Percentiles rank a stretch among this genome's conserved stretches.
Conservation (phyloP, 371 early-diverging fungal genomes). For the Blastocladiella emersonii region DNA sequence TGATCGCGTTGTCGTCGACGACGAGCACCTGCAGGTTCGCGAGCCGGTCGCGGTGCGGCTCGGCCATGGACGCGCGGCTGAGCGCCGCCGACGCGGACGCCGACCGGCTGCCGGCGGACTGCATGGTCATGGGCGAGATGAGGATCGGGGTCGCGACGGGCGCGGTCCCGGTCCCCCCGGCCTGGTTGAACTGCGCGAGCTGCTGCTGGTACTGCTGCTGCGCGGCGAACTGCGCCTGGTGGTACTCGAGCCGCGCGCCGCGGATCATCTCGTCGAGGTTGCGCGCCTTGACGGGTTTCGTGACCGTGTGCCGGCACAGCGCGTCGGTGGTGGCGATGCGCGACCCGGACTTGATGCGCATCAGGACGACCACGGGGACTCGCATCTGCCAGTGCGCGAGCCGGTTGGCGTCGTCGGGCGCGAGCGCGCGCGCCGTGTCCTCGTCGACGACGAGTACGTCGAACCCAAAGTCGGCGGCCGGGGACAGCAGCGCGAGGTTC, state of each 20-base stretch:
- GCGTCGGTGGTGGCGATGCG: neutral
- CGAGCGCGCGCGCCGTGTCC: neutral
- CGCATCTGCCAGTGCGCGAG: neutral
- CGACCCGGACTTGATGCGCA: neutral
- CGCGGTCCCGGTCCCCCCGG: no score
- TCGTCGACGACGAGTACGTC: neutral
- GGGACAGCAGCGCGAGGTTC: neutral
- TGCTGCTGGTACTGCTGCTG: neutral
- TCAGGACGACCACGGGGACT: neutral
- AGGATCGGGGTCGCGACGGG: no score
- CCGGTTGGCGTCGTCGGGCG: neutral
- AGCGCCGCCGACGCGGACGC: no score
- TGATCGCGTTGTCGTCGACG: constrained; percentile 5
- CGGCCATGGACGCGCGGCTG: neutral
- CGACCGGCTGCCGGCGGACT: neutral
- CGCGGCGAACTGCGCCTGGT: no score
- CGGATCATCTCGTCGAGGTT: neutral
- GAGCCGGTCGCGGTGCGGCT: neutral
- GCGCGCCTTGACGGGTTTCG: neutral
- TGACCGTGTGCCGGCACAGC: neutral
- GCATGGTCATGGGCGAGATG: no score
- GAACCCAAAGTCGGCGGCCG: neutral
- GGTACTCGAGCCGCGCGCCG: neutral
- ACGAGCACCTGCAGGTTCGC: neutral
- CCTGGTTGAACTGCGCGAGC: neutral